Base-by-base conservation (phyloP, 768 basidiomycete species). In the Pleurotus cornucopiae region DNA sequence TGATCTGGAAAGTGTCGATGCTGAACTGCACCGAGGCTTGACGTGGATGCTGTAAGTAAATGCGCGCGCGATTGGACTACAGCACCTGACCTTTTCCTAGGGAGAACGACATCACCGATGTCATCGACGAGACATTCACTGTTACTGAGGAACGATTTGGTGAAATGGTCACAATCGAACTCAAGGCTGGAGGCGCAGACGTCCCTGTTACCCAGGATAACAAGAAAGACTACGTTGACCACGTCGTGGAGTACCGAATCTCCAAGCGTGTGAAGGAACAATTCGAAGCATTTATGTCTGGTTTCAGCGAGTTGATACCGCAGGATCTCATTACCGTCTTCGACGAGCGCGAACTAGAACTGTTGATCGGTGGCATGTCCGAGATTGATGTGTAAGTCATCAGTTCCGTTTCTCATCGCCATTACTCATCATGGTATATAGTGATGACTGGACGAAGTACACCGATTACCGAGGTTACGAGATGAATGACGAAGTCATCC, bases 271-370 rank as follows among this genome's bases (percentile, higher is more conserved):
- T 98, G 60, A 93, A 94, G 75, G 97, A 99, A 58, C 97, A 99
- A 69, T 98, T 98, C 68, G 94, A 98, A 58, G 94, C 96, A 4
- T 98, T 99, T 80, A 96, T 98, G 94, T 91, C 89, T n/a, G 97
- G 97, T 46, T 98, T 98, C 83, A 97, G 94, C 77, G 97, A 99
- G 74, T 82, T 99, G 54, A 98, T 99, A 60, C 97, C 97, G 9
- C 93, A 95, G 70, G 97, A 99, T 60, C 79, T 99, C 34, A 85
- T 99, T 73, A 98, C 95, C 58, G 97, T 99, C 49, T 99, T 99
- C 63, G 97, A 99, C 65, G 97, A 99, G 75, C 85, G 97, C 53
- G 97, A 99, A 67, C 81, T 99, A 7, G 96, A 98, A 74, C 75
- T 98, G 51, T 81, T 99, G 55, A 98, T 99, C 61, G 97, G 97